Base-by-base conservation (phyloP, 73 alveolate genomes). In the Stentor coeruleus region DNA sequence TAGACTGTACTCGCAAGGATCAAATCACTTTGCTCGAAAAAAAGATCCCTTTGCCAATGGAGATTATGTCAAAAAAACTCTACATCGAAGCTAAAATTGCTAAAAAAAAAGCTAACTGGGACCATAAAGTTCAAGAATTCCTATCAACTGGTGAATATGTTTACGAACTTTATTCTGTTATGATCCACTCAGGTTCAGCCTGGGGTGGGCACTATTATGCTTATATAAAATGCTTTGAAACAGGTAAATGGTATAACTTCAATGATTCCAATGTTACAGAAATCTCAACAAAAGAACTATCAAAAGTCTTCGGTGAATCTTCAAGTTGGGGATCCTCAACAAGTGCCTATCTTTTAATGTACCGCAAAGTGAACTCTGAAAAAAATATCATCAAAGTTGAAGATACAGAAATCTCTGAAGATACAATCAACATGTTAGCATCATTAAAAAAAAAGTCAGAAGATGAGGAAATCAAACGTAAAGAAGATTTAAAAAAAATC, bases 151-250 rank as follows among this genome's bases (percentile, higher is more conserved):
- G 99, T 30, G 93, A 84, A 35, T 74, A 83, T 79, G 98, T 96
- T 6, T 96, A 96, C 90, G 98, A 93, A 82, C 91, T 96, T 58
- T 96, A 86, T 86, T 90, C 98, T 3, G 90, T 96, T 1, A 87
- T 96, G 41, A 77, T 93, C n/a, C 99, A 96, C 81, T 88, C 96
- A 41, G 99, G 99, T 3, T 88, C 97, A 1, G 99, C 98, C 35
- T 74, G 86, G 81, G 98, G 99, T 3, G 99, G 99, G 0, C 99
- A 96, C 87, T 96, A 96, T 91, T 92, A 83, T 84, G 98, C 98
- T 49, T 96, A 92, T 85, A 96, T 96, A 74, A 92, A 93, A 85
- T 80, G 93, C 76, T 90, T 92, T 83, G 95, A 90, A 83, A 97
- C 89, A 81, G 90, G 86, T 36, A 3, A 28, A 75, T 96, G 99